Evolutionary conservation across 345 rosid species (phyloP), one percentile per base, ranked within the genome.

Genomic region (Populus davidiana): DNA sequence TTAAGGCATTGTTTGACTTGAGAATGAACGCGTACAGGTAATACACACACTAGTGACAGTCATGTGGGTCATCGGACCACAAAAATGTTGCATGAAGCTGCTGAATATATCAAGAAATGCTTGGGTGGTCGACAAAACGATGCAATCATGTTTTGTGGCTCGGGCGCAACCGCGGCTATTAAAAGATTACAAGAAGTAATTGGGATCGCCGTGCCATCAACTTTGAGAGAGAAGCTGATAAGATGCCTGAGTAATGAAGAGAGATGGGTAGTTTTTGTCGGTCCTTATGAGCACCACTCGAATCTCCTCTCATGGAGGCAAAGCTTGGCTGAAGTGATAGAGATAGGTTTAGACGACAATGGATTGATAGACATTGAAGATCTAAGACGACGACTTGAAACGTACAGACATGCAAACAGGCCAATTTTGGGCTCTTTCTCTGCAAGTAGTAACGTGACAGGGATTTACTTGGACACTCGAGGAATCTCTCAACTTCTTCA

Each of bases 241-340:
- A 79, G 67, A 25, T 76, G 86, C 81, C 67, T 90, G 14, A 41
- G 52, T 9, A 18, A 47, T 5, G 87, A 89, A 61, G 84, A 88
- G 50, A 85, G 92, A 54, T 89, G 91, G 94, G 80, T 89, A 0
- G 94, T 89, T 4, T 88, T 90, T 35, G 79, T 89, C 0, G 92
- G 94, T 1, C 94, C 94, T 0, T 84, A 85, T 12, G 94, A 90
- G 84, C 94, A 90, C 79, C 94, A 90, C 71, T 90, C 92, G 0
- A 90, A 90, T 75, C 72, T 90, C 50, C 88, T 90, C 41, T 86
- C 92, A 0, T 90, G 94, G 94, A 56, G 94, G 56, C 91, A 89
- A 67, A 86, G 92, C 81, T 71, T 89, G 1, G 92, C 89, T 2
- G 84, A 90, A 71, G 94, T 90, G 4, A 64, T 90, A 2, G 90